Conservation (phyloP, 2,329 filamentous ascomycete genomes). For the Verticillium tricorpus region DNA sequence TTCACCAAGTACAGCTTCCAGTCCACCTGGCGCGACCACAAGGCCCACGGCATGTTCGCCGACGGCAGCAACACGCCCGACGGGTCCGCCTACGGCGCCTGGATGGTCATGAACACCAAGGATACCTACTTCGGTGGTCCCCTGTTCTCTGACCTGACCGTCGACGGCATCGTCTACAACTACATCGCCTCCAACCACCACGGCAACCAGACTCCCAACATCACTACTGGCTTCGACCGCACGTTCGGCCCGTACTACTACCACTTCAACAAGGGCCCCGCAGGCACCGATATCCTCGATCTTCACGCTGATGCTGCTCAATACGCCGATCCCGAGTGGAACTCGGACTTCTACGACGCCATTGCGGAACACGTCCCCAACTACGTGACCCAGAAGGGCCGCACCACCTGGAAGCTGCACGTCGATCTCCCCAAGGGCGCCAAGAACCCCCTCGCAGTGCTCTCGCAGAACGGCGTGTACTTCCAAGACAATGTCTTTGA, state of each 20-base stretch:
- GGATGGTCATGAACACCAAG: constrained; percentile 57
- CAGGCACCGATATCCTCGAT: constrained; percentile 37
- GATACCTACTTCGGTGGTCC: constrained; percentile 57
- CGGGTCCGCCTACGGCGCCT: constrained; percentile 48
- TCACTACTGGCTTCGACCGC: constrained; percentile 56
- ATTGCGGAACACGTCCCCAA: constrained; percentile 56
- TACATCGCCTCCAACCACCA: constrained; percentile 57
- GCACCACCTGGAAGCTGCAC: constrained; percentile 45
- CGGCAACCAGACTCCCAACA: constrained; percentile 55
- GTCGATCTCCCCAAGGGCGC: constrained; percentile 48
- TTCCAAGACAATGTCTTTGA: constrained; percentile 54
- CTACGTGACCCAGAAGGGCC: constrained; percentile 47
- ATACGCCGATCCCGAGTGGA: constrained; percentile 49
- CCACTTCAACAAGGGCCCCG: constrained; percentile 52
- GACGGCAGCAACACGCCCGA: constrained; percentile 34
- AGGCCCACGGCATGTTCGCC: constrained; percentile 43
- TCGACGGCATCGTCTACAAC: constrained; percentile 60
- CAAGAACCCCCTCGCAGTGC: constrained; percentile 42
- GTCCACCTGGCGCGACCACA: constrained; percentile 49
- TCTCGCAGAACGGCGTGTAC: constrained; percentile 45
- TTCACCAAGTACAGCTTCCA: constrained; percentile 61
- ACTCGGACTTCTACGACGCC: constrained; percentile 57
- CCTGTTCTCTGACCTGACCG: constrained; percentile 52
- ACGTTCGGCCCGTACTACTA: constrained; percentile 59
- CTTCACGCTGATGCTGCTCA: constrained; percentile 50